phyloP scores from a whole-genome alignment of 2,329 filamentous ascomycete genomes.

The Sclerotinia spermophila region DNA sequence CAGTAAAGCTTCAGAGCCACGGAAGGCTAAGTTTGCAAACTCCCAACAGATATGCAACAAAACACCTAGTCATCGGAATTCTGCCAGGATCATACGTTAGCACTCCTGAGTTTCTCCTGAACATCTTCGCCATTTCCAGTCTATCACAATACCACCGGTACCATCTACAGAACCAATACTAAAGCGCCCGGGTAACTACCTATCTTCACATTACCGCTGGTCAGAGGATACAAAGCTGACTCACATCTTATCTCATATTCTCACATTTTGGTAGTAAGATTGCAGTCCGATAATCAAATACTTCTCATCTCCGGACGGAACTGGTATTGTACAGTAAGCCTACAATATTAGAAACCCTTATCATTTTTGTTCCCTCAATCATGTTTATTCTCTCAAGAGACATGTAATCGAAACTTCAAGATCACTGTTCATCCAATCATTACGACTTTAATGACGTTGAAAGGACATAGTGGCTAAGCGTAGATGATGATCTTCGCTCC shows the following conservation, averaged over 20 bases:
- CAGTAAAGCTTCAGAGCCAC: neutral
- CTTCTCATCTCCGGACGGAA: neutral
- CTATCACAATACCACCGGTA: too few species aligned
- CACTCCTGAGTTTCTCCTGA: neutral
- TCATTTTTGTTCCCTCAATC: neutral
- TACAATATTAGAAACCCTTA: neutral
- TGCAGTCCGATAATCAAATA: neutral
- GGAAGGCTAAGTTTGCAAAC: too few species aligned
- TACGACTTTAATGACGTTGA: neutral
- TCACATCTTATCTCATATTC: too few species aligned
- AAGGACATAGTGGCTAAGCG: neutral
- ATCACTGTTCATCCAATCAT: too few species aligned
- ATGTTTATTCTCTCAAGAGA: neutral
- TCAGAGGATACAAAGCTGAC: too few species aligned
- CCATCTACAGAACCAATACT: too few species aligned
- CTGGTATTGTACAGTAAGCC: neutral
- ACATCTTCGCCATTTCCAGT: too few species aligned
- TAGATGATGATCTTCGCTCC: neutral
- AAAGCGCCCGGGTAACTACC: too few species aligned
- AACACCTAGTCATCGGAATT: neutral
- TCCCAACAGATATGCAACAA: neutral
- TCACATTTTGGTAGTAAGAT: too few species aligned
- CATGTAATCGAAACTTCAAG: neutral
- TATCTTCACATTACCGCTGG: too few species aligned
- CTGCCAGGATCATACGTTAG: neutral